These are phyloP conservation scores for Plantago lanceolata DNA, from an alignment of 305 asterid species.

Conservation along the genomic window DNA sequence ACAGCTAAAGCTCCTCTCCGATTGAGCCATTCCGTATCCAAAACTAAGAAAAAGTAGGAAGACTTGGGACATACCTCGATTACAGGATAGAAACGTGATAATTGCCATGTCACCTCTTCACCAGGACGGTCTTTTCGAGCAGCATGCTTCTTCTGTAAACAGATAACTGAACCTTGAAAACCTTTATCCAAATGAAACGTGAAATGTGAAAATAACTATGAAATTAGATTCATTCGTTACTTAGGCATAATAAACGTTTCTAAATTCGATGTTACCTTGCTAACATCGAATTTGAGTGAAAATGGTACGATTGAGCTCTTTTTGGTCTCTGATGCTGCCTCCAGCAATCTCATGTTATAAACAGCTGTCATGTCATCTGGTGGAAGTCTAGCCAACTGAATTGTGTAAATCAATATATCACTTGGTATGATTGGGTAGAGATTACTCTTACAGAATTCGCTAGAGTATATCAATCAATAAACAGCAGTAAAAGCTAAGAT, in stretches of 20 bases:
- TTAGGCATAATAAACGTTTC: slow-evolving; percentile 19
- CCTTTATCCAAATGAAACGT: background rate
- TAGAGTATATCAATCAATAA: slow-evolving; percentile 7
- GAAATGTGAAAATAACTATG: slow-evolving; percentile 7
- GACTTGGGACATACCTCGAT: slow-evolving; percentile 59
- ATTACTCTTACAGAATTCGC: slow-evolving; percentile 1
- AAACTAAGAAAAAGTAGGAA: slow-evolving; percentile 10
- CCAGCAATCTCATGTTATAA: slow-evolving; percentile 90
- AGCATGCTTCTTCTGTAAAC: slow-evolving; percentile 76
- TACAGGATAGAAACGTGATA: slow-evolving; percentile 93
- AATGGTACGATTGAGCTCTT: slow-evolving; percentile 67
- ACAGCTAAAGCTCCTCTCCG: background rate
- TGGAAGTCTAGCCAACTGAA: slow-evolving; percentile 81
- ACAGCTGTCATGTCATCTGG: slow-evolving; percentile 85
- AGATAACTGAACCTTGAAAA: background rate
- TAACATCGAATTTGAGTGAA: slow-evolving; percentile 84
- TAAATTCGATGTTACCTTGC: slow-evolving; percentile 56
- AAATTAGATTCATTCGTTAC: slow-evolving; percentile 13
- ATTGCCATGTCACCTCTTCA: slow-evolving; percentile 76
- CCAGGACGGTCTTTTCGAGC: slow-evolving; percentile 84
- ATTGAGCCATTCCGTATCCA: slow-evolving; percentile 2
- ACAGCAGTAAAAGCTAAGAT: too few relatives aligned
- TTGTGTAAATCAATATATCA: slow-evolving; percentile 24
- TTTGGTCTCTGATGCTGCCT: slow-evolving; percentile 62
- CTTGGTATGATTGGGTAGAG: slow-evolving; percentile 1